Conservation (phyloP, 495 filamentous ascomycete genomes). For the Daldinia grandis region DNA sequence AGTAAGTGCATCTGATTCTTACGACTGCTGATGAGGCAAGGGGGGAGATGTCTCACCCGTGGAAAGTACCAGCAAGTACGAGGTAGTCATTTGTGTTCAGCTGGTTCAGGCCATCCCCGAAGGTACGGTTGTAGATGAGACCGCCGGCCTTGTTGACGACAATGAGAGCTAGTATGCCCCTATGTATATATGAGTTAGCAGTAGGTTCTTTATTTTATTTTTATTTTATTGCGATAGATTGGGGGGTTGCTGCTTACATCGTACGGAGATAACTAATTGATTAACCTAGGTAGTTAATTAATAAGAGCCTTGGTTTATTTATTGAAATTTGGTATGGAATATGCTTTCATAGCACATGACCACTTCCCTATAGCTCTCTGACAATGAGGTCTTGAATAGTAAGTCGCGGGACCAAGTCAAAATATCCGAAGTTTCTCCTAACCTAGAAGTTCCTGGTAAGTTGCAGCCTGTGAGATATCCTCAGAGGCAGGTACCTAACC, state of each 20-base stretch:
- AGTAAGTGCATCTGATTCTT: not conserved
- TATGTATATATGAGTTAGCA: slow-evolving; percentile 48
- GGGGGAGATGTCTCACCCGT: slow-evolving; percentile 66
- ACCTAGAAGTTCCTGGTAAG: not conserved
- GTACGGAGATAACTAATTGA: not conserved
- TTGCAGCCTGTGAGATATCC: not conserved
- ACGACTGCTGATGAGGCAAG: slow-evolving; percentile 7
- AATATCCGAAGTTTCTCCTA: slow-evolving; percentile 21
- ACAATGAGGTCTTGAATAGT: not conserved
- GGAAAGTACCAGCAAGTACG: slow-evolving; percentile 97
- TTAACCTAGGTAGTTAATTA: too few relatives aligned
- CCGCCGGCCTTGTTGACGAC: slow-evolving; percentile 99
- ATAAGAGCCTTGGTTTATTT: not conserved
- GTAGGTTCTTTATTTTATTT: not conserved
- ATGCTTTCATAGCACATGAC: not conserved
- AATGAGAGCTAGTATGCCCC: slow-evolving; percentile 92
- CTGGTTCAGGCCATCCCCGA: slow-evolving; percentile 82
- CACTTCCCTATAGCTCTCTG: not conserved
- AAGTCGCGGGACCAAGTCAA: not conserved
- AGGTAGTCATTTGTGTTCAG: slow-evolving; percentile 94
- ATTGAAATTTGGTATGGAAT: slow-evolving; percentile 6
- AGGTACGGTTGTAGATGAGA: slow-evolving; percentile 93
- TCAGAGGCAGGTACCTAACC: not conserved
- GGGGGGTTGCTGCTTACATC: slow-evolving; percentile 23
- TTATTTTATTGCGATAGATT: not conserved